These are phyloP conservation scores for Myriosclerotinia duriaeana DNA, from an alignment of 2,329 filamentous ascomycete genomes.

Conservation along the genomic window DNA sequence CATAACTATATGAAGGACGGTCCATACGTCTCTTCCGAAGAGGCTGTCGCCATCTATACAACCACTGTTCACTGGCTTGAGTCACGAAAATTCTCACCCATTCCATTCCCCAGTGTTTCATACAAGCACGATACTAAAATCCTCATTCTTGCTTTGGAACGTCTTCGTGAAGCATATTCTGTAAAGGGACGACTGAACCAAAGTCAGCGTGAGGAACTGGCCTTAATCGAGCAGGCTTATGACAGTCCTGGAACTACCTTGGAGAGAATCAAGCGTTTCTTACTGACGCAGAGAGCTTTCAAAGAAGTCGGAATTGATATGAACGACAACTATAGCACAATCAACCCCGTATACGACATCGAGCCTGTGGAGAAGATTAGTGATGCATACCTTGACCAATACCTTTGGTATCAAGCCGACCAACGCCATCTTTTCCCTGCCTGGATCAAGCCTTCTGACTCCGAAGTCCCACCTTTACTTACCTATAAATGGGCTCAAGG, in stretches of 20 bases:
- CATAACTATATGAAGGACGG: slow-evolving; percentile 99
- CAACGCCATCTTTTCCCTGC: slow-evolving; percentile 95
- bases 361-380: slow-evolving; percentile 99
- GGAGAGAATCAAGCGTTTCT: slow-evolving; percentile 94
- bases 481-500: slow-evolving; percentile 99
- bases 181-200: slow-evolving; percentile 97
- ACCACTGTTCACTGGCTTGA: slow-evolving; percentile 99
- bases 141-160: slow-evolving; percentile 88
- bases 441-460: slow-evolving; percentile 99
- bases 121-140: slow-evolving; percentile 99
- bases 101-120: slow-evolving; percentile 96
- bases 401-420: slow-evolving; percentile 98
- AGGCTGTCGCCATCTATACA: slow-evolving; percentile 97
- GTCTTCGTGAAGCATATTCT: slow-evolving; percentile 91
- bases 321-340: slow-evolving; percentile 99
- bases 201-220: slow-evolving; percentile 93
- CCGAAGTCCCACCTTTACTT: slow-evolving; percentile 89
- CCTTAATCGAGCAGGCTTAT: slow-evolving; percentile 96
- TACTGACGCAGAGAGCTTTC: slow-evolving; percentile 95
- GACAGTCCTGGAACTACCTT: slow-evolving; percentile 95
- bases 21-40: slow-evolving; percentile 96
- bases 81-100: slow-evolving; percentile 96
- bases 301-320: slow-evolving; percentile 99
- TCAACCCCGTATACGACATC: slow-evolving; percentile 98
- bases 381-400: slow-evolving; percentile 96